These are phyloP conservation scores for Mycena citricolor DNA, from an alignment of 1,284 basidiomycete species.

Conservation along the genomic window DNA sequence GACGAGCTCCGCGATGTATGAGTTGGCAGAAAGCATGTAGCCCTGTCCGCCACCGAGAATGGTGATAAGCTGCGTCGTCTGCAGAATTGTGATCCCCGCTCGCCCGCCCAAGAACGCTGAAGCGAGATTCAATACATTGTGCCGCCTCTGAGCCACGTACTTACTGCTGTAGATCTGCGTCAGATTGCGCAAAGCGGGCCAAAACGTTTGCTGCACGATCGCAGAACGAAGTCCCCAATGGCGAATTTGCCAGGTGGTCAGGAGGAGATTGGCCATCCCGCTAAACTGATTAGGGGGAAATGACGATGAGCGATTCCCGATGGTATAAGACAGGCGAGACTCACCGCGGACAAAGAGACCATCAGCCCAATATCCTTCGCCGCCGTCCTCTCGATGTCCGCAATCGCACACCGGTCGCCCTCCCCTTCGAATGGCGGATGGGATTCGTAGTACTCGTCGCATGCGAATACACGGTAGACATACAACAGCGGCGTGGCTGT, in stretches of 20 bases:
- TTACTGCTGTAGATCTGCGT: conserved; percentile 20
- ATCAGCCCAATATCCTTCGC: conserved; percentile 17
- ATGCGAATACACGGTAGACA: conserved; percentile 18
- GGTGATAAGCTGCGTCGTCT: conserved; percentile 18
- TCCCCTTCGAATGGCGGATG: conserved; percentile 16
- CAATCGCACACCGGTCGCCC: conserved; percentile 18
- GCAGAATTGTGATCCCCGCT: conserved; percentile 17
- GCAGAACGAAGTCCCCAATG: conserved; percentile 19
- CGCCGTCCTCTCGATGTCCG: conserved; percentile 12
- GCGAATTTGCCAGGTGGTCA: conserved; percentile 20
- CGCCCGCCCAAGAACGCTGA: conserved; percentile 16
- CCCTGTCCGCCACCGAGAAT: conserved; percentile 19
- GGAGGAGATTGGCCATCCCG: conserved; percentile 15
- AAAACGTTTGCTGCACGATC: conserved; percentile 20
- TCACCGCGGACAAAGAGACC: conserved; percentile 13
- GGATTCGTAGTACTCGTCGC: conserved; percentile 18
- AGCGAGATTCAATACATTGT: neutral
- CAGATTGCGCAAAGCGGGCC: conserved; percentile 19
- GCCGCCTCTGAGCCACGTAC: too few species aligned
- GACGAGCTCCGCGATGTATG: conserved; percentile 21
- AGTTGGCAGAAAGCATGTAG: conserved; percentile 16
- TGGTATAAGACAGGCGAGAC: neutral
- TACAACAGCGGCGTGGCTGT: conserved; percentile 17
- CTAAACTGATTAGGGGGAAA: conserved; percentile 11
- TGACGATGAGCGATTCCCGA: too few species aligned